Percentiles rank a stretch among this genome's conserved stretches.
Evolutionary conservation across 208 protist species (phyloP).

Genomic region (Blechomonas ayalai): DNA sequence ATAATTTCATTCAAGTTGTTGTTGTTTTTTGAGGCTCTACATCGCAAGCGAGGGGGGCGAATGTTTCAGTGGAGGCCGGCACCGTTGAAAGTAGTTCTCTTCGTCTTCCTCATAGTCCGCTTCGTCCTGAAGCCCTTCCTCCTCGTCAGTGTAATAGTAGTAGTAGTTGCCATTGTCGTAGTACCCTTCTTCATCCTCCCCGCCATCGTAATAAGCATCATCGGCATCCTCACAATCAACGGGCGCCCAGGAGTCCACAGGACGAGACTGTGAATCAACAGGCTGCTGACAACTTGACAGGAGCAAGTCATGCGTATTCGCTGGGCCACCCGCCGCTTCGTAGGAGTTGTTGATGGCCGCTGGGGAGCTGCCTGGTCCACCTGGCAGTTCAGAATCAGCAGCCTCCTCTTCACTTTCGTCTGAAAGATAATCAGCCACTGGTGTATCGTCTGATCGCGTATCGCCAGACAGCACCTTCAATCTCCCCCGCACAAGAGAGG

Average conservation of each 20-base stretch:
- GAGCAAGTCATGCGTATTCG: too few relatives aligned
- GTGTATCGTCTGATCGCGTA: too few relatives aligned
- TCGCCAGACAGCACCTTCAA: slow-evolving; percentile 39
- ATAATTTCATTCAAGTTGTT: too few relatives aligned
- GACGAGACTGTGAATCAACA: too few relatives aligned
- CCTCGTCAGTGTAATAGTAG: slow-evolving; percentile 7
- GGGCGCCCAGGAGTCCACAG: too few relatives aligned
- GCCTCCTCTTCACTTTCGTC: too few relatives aligned
- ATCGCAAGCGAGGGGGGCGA: slow-evolving; percentile 13
- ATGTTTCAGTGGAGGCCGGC: slow-evolving; percentile 10
- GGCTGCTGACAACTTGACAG: too few relatives aligned
- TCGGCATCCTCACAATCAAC: slow-evolving; percentile 18
- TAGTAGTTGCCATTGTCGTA: slow-evolving; percentile 14
- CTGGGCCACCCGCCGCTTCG: background rate
- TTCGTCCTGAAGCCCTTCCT: slow-evolving; percentile 4
- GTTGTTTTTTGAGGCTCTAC: too few relatives aligned
- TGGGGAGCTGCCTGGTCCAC: too few relatives aligned
- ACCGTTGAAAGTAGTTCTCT: slow-evolving; percentile 8
- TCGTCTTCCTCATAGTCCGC: slow-evolving; percentile 8
- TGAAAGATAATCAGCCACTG: too few relatives aligned
- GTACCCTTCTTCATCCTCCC: slow-evolving; percentile 10
- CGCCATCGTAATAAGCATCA: slow-evolving; percentile 11
- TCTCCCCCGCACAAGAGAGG: slow-evolving; percentile 43
- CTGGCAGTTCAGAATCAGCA: too few relatives aligned
- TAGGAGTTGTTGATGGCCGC: too few relatives aligned